Conservation (phyloP, 208 protist species). For the Trypanosoma theileri region DNA sequence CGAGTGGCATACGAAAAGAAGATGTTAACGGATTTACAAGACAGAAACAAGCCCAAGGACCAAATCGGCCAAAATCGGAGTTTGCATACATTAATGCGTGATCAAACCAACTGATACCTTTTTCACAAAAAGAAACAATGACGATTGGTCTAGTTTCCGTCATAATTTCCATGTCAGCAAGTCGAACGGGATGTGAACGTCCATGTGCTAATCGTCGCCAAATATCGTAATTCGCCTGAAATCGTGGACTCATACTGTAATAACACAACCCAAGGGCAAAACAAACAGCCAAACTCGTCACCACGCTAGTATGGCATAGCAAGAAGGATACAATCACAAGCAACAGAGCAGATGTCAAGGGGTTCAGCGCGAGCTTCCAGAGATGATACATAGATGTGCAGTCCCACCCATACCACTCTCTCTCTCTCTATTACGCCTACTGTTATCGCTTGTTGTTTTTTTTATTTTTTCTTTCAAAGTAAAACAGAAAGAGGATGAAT, state of each 20-base stretch:
- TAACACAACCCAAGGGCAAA: slow-evolving; percentile 9
- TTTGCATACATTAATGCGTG: slow-evolving; percentile 14
- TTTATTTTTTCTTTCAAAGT: neutral
- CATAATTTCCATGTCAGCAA: neutral
- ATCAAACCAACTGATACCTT: slow-evolving; percentile 6
- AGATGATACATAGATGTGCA: slow-evolving; percentile 1
- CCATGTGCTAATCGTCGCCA: slow-evolving; percentile 8
- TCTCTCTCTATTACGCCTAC: too few relatives aligned
- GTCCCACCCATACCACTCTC: too few relatives aligned
- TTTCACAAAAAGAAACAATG: slow-evolving; percentile 12
- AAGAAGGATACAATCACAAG: neutral
- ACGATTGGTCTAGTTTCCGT: neutral
- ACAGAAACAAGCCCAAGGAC: slow-evolving; percentile 14
- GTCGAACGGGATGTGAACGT: neutral
- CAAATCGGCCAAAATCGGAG: slow-evolving; percentile 8
- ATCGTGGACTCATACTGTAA: neutral
- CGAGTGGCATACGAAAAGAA: slow-evolving; percentile 11
- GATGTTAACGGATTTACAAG: neutral
- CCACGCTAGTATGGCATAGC: slow-evolving; percentile 1
- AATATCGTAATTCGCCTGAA: neutral
- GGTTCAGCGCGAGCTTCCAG: slow-evolving; percentile 10
- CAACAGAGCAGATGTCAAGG: neutral
- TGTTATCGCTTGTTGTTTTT: too few relatives aligned
- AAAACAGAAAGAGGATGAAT: neutral
- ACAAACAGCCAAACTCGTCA: neutral